A percentile compares a stretch with the other conserved stretches of the same genome.
These are phyloP conservation scores for Solanum sitiens DNA, from an alignment of 257 asterid species.

Conservation along the genomic window DNA sequence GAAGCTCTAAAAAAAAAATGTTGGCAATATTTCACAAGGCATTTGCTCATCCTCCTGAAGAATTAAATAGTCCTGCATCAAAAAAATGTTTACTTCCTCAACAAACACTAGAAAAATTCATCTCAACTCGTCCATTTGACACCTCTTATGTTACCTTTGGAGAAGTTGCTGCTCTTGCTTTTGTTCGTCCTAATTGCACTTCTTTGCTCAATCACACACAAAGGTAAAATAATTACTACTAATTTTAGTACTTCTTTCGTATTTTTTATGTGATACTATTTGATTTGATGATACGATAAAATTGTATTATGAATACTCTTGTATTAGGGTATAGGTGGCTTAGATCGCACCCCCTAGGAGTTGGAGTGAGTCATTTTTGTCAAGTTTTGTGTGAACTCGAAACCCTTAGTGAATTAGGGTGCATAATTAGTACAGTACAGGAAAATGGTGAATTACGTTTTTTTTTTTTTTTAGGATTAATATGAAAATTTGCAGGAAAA, in stretches of 20 bases:
- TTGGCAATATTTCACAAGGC: conserved; percentile 74
- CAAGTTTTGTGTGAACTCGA: too few species aligned
- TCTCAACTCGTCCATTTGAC: conserved; percentile 24
- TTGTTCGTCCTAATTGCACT: conserved; percentile 15
- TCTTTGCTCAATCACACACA: conserved; percentile 15
- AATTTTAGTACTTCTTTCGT: too few species aligned
- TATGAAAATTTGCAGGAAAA: too few species aligned
- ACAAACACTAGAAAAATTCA: conserved; percentile 41
- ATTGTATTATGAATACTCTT: too few species aligned
- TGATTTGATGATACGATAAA: too few species aligned
- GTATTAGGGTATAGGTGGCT: neutral
- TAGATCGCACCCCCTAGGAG: neutral
- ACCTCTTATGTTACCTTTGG: conserved; percentile 45
- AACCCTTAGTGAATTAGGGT: neutral
- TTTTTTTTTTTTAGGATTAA: too few species aligned
- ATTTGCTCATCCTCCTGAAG: conserved; percentile 75
- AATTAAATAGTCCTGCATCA: conserved; percentile 69
- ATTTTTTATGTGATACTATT: neutral
- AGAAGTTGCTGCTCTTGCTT: conserved; percentile 71
- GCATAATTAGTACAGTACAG: neutral
- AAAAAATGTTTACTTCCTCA: conserved; percentile 44
- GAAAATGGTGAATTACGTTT: too few species aligned
- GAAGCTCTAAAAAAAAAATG: conserved; percentile 13
- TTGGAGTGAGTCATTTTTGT: neutral
- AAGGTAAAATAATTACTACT: conserved; percentile 10